phyloP scores from a whole-genome alignment of 768 basidiomycete species.

The Butyriboletus loyo region DNA sequence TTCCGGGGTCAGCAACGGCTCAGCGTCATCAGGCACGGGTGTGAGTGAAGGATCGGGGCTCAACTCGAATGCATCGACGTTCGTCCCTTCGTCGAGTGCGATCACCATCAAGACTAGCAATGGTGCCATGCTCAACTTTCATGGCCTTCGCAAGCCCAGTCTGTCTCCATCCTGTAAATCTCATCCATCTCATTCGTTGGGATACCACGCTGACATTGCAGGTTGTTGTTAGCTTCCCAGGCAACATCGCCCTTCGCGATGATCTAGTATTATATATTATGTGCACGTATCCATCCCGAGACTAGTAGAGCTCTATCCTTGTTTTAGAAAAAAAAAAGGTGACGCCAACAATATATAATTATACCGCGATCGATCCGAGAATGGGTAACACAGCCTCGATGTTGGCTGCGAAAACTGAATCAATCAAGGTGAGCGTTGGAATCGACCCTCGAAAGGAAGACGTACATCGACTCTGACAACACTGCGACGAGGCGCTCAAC shows the following conservation, averaged over 20 bases:
- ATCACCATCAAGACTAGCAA: constrained; percentile 25
- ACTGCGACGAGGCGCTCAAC: constrained; percentile 17
- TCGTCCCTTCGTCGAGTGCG: constrained; percentile 15
- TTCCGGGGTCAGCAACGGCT: background rate
- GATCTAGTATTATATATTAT: background rate
- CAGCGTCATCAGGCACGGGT: background rate
- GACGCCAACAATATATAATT: background rate
- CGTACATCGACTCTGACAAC: constrained; percentile 21
- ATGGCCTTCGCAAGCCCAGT: constrained; percentile 13
- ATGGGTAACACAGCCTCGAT: constrained; percentile 26
- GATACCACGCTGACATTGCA: background rate
- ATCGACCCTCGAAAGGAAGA: background rate
- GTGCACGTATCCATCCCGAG: background rate
- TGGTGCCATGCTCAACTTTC: constrained; percentile 13
- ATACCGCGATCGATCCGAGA: constrained; percentile 19
- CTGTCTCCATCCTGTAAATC: constrained; percentile 26
- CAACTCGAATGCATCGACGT: constrained; percentile 26
- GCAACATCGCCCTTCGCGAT: constrained; percentile 26
- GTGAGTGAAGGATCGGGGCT: constrained; percentile 2
- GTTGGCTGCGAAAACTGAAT: constrained; percentile 19
- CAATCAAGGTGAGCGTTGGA: background rate
- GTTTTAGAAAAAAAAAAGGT: background rate
- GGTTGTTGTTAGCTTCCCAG: constrained; percentile 19
- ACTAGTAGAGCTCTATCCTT: background rate
- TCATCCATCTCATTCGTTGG: too few species aligned